Conservation (phyloP, 495 filamentous ascomycete genomes). For the Darksidea phi region DNA sequence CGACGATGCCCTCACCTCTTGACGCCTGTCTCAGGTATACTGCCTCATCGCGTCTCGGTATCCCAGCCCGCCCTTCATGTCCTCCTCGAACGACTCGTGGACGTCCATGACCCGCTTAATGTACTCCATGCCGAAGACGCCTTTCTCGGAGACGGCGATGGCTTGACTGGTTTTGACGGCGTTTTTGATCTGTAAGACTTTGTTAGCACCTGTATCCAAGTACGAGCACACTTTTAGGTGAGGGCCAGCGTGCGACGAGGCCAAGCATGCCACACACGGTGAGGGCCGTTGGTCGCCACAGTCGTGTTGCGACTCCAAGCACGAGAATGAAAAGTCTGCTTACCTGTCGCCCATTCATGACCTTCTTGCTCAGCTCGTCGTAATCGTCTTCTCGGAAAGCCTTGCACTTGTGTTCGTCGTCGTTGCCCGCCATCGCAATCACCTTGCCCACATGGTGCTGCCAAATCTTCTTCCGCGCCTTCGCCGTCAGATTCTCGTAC, state of each 20-base stretch:
- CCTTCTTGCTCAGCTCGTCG: conserved; percentile 63
- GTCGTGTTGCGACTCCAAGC: conserved; percentile 16
- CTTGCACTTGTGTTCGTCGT: conserved; percentile 49
- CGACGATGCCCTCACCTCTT: too few relatives aligned
- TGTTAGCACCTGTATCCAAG: conserved; percentile 8
- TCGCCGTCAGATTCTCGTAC: conserved; percentile 72
- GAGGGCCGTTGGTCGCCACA: too few relatives aligned
- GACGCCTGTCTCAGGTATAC: conserved; percentile 36
- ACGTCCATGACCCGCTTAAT: conserved; percentile 81
- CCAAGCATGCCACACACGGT: too few relatives aligned
- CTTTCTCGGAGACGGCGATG: conserved; percentile 73
- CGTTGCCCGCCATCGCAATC: conserved; percentile 56
- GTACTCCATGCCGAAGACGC: conserved; percentile 72
- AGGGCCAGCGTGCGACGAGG: too few relatives aligned
- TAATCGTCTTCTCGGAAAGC: conserved; percentile 69
- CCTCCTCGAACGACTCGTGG: conserved; percentile 76
- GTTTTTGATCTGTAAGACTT: conserved; percentile 75
- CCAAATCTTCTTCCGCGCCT: conserved; percentile 82
- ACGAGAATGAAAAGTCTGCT: conserved; percentile 22
- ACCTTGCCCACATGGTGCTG: conserved; percentile 78
- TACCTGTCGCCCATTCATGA: conserved; percentile 84
- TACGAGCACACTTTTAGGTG: too few relatives aligned
- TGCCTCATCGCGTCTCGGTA: conserved; percentile 62
- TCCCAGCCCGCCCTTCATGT: conserved; percentile 65
- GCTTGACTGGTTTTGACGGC: conserved; percentile 83